Percentiles rank a stretch among this genome's conserved stretches.
Evolutionary conservation across 768 basidiomycete genomes (phyloP).

Genomic region (Exsudoporus frostii): DNA sequence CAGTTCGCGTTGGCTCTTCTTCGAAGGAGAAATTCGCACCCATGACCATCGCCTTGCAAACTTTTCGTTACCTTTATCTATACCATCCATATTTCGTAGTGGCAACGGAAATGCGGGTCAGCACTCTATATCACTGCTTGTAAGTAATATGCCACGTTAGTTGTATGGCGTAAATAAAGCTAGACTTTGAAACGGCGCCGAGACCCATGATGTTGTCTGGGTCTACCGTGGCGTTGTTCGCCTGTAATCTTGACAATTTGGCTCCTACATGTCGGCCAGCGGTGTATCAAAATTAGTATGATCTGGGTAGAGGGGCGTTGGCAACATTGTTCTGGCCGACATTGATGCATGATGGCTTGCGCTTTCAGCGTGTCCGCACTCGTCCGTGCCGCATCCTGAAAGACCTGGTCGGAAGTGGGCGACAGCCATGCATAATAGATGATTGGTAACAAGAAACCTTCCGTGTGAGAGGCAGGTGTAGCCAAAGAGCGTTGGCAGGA

Average conservation of each 20-base stretch:
- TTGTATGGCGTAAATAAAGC: background rate
- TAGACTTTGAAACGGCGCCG: slow-evolving; percentile 52
- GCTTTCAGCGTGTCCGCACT: slow-evolving; percentile 37
- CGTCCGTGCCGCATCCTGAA: slow-evolving; percentile 37
- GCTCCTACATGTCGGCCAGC: slow-evolving; percentile 42
- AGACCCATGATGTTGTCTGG: slow-evolving; percentile 56
- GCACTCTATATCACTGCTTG: background rate
- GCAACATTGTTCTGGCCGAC: slow-evolving; percentile 39
- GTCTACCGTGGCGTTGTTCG: slow-evolving; percentile 44
- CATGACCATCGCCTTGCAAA: slow-evolving; percentile 8
- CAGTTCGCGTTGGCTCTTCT: slow-evolving; percentile 10
- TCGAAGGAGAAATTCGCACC: slow-evolving; percentile 4
- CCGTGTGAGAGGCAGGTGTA: slow-evolving; percentile 28
- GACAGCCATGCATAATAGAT: slow-evolving; percentile 33
- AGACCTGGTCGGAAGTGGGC: background rate
- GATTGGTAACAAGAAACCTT: slow-evolving; percentile 39
- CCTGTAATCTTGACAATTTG: slow-evolving; percentile 34
- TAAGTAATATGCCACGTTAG: slow-evolving; percentile 3
- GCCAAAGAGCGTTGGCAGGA: background rate
- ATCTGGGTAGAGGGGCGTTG: slow-evolving; percentile 45
- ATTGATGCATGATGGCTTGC: slow-evolving; percentile 37
- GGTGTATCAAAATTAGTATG: slow-evolving; percentile 53
- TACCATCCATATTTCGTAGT: background rate
- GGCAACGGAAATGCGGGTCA: background rate
- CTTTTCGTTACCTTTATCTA: background rate